Conservation (phyloP, 768 basidiomycete species). For the Russula griseocarnosa region DNA sequence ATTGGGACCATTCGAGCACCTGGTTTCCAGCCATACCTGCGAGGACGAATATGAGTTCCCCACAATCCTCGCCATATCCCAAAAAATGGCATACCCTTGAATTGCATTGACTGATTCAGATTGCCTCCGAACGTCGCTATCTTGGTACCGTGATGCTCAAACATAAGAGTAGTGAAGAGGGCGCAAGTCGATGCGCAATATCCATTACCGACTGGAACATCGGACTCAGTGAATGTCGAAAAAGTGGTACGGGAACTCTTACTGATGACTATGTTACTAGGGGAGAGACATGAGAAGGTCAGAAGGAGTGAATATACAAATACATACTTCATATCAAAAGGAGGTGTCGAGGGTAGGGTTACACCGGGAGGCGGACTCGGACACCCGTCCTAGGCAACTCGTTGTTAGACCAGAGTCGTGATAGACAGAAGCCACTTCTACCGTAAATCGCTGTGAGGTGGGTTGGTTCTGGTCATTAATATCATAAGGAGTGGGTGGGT, state of each 20-base stretch:
- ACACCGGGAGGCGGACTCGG: conserved; percentile 26
- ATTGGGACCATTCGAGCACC: not conserved
- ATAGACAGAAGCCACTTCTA: conserved; percentile 23
- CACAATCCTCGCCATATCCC: not conserved
- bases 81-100: conserved; percentile 36
- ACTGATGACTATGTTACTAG: conserved; percentile 25
- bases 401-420: not conserved
- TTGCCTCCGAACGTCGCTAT: conserved; percentile 52
- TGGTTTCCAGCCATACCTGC: conserved; percentile 23
- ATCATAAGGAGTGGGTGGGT: conserved; percentile 31
- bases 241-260: not conserved
- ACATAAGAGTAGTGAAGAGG: conserved; percentile 54
- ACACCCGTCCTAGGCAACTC: conserved; percentile 35
- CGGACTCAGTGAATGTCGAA: not conserved
- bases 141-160: conserved; percentile 46
- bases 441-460: conserved; percentile 37
- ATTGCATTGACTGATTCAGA: conserved; percentile 44
- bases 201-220: conserved; percentile 23
- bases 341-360: conserved; percentile 4
- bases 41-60: not conserved
- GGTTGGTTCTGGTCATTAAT: conserved; percentile 34
- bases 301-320: not conserved
- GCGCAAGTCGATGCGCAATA: conserved; percentile 54
- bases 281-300: not conserved
- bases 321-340: conserved; percentile 24